Base-by-base conservation (phyloP, 306 rosid genomes). In the Chamaecrista fasciculata region DNA sequence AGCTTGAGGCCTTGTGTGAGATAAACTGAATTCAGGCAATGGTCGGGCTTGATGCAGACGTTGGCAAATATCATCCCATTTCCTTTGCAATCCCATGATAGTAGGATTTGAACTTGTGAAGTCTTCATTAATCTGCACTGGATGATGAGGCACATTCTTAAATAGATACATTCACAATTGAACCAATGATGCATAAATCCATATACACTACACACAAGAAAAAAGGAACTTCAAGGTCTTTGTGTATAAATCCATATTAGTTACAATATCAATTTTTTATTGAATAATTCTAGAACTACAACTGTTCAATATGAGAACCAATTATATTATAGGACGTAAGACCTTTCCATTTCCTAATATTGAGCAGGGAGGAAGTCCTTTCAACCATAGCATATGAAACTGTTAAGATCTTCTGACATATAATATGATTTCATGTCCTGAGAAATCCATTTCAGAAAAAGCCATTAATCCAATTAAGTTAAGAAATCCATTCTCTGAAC, bases 61-160 rank as follows among this genome's bases (percentile, higher is more conserved):
- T 34, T 34, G 88, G 70, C 99, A 89, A 59, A 79, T 76, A 47
- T 81, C 89, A 70, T 76, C 80, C 99, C 97, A 89, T 71, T 95
- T 95, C 81, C 75, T 85, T 59, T 89, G 91, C 78, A 91, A 76
- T 72, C 73, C 88, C 11, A 46, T 56, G 74, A 76, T 74, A 53
- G 73, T 78, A 21, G 68, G 73, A 75, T 79, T 84, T 80, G 58
- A 55, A 64, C 76, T 81, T 20, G 81, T 67, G 62, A 47, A 58
- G 42, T 84, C 96, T 50, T 82, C 95, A 69, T 64, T 74, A 61
- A 83, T 68, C 97, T 94, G 99, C 96, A 84, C 85, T 82, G 78
- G 82, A 88, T 75, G 66, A 86, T 56, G 69, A 74, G 76, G 79
- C 72, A 59, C 81, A 66, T 62, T 80, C 78, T 74, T 78, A 81